Percentiles rank a stretch among this genome's conserved stretches.
These are phyloP conservation scores for Colletotrichum sp. DNA, from an alignment of 2,329 filamentous ascomycete species.

Conservation along the genomic window DNA sequence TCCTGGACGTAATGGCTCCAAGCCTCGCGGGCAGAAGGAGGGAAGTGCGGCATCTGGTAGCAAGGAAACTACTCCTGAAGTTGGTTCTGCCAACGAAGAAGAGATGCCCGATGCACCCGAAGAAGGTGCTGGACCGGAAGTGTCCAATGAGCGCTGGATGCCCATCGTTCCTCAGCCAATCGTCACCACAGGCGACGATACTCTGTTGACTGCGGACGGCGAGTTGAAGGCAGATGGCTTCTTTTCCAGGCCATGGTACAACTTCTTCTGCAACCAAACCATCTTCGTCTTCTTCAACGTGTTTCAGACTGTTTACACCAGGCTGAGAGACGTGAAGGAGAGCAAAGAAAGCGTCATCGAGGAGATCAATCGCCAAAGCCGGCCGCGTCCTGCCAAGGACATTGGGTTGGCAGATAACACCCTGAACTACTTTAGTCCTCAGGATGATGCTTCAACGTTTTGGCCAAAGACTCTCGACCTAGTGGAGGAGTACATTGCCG, in stretches of 20 bases:
- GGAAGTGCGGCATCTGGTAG: constrained; percentile 79
- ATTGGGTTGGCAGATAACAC: constrained; percentile 83
- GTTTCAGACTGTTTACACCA: constrained; percentile 88
- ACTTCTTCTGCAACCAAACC: constrained; percentile 89
- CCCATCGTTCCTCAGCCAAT: constrained; percentile 63
- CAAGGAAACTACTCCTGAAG: constrained; percentile 88
- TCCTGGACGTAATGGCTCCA: constrained; percentile 73
- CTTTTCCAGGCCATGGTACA: constrained; percentile 81
- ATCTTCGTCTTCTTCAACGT: constrained; percentile 96
- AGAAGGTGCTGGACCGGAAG: constrained; percentile 64
- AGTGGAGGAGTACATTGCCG: constrained; percentile 84
- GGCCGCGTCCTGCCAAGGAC: constrained; percentile 80
- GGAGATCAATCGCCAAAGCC: constrained; percentile 75
- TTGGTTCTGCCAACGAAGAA: constrained; percentile 78
- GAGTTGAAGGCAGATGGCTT: constrained; percentile 79
- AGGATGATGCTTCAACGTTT: constrained; percentile 69
- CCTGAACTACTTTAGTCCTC: constrained; percentile 76
- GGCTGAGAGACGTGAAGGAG: constrained; percentile 83
- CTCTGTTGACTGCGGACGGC: constrained; percentile 61
- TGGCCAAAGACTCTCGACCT: constrained; percentile 87
- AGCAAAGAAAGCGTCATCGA: constrained; percentile 75
- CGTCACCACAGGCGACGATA: constrained; percentile 60
- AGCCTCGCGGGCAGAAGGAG: constrained; percentile 75
- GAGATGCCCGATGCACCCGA: constrained; percentile 70
- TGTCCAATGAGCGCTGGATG: constrained; percentile 69